Percentiles rank a stretch among this genome's conserved stretches.
Evolutionary conservation across 1,284 basidiomycete genomes (phyloP).

Genomic region (Porodaedalea pini): DNA sequence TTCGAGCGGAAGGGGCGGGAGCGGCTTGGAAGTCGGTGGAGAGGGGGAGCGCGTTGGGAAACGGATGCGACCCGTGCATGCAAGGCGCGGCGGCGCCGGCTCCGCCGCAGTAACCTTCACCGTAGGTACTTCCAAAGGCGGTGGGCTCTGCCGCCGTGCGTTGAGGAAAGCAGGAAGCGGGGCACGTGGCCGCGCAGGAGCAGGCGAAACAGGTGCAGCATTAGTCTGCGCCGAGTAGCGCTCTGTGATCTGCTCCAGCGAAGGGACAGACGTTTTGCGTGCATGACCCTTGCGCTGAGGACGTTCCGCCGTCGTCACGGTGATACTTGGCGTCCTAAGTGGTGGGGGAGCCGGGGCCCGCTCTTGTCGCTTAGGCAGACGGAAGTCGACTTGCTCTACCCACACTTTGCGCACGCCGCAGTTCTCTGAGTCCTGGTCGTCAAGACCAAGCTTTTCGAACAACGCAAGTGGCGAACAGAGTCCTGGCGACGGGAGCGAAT

Average conservation of each 20-base stretch:
- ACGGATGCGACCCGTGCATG: conserved; percentile 46
- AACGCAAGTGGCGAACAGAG: conserved; percentile 59
- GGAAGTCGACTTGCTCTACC: conserved; percentile 68
- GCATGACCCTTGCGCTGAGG: conserved; percentile 16
- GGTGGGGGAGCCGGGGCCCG: conserved; percentile 16
- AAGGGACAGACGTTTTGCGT: conserved; percentile 45
- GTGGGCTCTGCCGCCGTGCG: conserved; percentile 23
- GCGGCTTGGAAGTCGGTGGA: conserved; percentile 19
- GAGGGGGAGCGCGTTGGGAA: conserved; percentile 36
- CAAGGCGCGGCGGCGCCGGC: conserved; percentile 24
- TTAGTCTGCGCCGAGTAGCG: conserved; percentile 42
- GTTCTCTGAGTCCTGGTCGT: conserved; percentile 31
- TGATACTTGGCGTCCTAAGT: not conserved
- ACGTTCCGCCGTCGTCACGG: conserved; percentile 23
- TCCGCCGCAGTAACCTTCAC: conserved; percentile 23
- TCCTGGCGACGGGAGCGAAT: conserved; percentile 62
- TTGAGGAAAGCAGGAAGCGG: conserved; percentile 47
- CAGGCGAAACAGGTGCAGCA: conserved; percentile 15
- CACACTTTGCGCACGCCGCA: conserved; percentile 39
- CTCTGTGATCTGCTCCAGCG: conserved; percentile 71
- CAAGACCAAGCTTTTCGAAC: conserved; percentile 48
- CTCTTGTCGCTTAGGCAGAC: conserved; percentile 30
- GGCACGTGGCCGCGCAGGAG: conserved; percentile 25
- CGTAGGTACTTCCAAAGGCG: conserved; percentile 10
- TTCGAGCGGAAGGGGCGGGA: conserved; percentile 26